Conservation (phyloP, 2,329 filamentous ascomycete genomes). For the Rutstroemia sp. region DNA sequence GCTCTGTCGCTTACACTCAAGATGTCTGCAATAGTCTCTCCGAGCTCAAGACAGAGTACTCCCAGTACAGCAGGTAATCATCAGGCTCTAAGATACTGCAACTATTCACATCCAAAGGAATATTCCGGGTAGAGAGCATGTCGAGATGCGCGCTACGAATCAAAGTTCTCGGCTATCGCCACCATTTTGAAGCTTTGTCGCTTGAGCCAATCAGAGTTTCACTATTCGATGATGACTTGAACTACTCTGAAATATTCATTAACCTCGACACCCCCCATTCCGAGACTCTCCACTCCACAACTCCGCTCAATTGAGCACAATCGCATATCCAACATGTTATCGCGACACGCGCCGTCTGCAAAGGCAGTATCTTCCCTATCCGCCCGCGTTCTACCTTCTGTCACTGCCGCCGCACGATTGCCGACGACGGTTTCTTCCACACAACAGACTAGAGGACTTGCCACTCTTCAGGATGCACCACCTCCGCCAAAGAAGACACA, state of each 20-base stretch:
- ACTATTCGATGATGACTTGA: constrained; percentile 19
- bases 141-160: constrained; percentile 1
- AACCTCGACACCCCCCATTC: constrained; percentile 13
- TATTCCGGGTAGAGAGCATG: not conserved
- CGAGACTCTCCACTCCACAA: constrained; percentile 6
- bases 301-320: constrained; percentile 30
- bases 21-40: not conserved
- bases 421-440: constrained; percentile 34
- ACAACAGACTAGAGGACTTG: constrained; percentile 63
- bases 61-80: not conserved
- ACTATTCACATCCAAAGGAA: not conserved
- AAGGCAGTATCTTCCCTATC: constrained; percentile 27
- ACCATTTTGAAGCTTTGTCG: constrained; percentile 3
- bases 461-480: constrained; percentile 68
- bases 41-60: not conserved
- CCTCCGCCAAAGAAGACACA: constrained; percentile 57
- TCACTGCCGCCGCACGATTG: constrained; percentile 23
- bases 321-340: constrained; percentile 28
- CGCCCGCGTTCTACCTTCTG: constrained; percentile 25
- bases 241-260: constrained; percentile 7
- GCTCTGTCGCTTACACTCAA: constrained; percentile 18
- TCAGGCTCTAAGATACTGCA: not conserved
- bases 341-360: constrained; percentile 29
- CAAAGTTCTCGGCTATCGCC: constrained; percentile 9
- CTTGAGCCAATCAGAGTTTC: constrained; percentile 8